Base-by-base conservation (phyloP, 805 yeast species). In the Ogataea corticis region DNA sequence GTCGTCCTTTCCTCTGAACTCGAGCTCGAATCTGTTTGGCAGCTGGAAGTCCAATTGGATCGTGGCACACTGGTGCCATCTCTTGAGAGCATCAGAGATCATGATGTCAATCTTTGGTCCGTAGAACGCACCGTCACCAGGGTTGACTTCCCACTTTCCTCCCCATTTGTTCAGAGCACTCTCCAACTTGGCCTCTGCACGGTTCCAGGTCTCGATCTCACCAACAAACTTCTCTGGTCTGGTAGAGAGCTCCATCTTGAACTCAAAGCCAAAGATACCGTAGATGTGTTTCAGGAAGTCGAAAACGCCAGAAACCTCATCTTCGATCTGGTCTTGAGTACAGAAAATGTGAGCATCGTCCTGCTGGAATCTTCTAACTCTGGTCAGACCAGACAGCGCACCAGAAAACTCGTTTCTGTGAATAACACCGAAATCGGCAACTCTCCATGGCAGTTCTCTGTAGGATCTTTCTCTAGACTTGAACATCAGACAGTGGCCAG, bases 41-140 rank as follows among this genome's bases (percentile, higher is more conserved):
- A 94, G 78, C 77, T 94, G 99, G 96, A 92, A 94, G 72, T 94
- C 99, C 65, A 94, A 80, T 76, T 94, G 99, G 67, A 94, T 87
- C 45, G 99, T 94, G 51, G 99, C 99, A 79, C 98, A 92, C 74
- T 94, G 99, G 74, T 87, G 94, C 96, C 96, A 89, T 83, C 97
- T 87, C 65, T 80, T 82, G 66, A 90, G 77, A 38, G 97, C 96
- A 69, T 94, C 99, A 55, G 91, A 81, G 62, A 94, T 87, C 87
- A 84, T 85, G 62, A 94, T 88, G 73, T 92, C 99, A 66, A 92
- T 94, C 82, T 92, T 92, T 62, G 95, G 95, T 60, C 95, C 95
- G 65, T 87, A 87, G 78, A 87, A 87, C 36, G 95, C 99, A 73
- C 99, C 99, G 69, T 94, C 99, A 62, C 96, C 98, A 42, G 89